Evolutionary conservation across 345 rosid genomes (phyloP).

Genomic region (Arabis hirsuta): DNA sequence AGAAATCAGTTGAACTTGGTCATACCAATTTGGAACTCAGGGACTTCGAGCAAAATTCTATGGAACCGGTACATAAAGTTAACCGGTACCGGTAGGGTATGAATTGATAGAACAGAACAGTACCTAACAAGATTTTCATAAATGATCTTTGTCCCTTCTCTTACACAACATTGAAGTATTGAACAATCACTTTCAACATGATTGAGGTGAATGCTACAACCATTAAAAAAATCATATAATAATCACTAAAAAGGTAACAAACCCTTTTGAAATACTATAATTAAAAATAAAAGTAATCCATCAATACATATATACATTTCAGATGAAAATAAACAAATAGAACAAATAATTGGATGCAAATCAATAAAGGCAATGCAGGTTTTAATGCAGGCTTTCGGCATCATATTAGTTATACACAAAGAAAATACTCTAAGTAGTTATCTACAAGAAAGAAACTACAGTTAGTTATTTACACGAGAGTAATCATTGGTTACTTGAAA

Average conservation of each 20-base stretch:
- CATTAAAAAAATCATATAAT: neutral
- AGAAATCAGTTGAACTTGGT: too few species aligned
- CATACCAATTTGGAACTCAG: too few species aligned
- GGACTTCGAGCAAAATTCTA: too few species aligned
- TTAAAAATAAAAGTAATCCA: neutral
- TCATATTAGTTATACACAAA: neutral
- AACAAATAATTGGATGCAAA: neutral
- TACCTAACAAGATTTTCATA: conserved; percentile 27
- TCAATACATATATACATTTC: conserved; percentile 1
- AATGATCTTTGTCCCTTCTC: conserved; percentile 26
- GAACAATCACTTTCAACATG: neutral
- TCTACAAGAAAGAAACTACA: conserved; percentile 12
- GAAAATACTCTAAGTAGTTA: neutral
- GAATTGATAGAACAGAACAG: conserved; percentile 20
- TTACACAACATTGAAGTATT: conserved; percentile 14
- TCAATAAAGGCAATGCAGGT: conserved; percentile 11
- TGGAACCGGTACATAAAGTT: too few species aligned
- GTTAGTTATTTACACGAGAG: neutral
- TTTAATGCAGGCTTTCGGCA: conserved; percentile 28
- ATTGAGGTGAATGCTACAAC: conserved; percentile 1
- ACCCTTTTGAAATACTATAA: neutral
- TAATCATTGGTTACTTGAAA: conserved; percentile 4
- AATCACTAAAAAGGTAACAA: neutral
- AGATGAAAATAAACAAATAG: neutral
- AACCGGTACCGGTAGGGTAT: too few species aligned